phyloP scores from a whole-genome alignment of 1,139 yeast species.

The Barnettozyma hawaiiensis region DNA sequence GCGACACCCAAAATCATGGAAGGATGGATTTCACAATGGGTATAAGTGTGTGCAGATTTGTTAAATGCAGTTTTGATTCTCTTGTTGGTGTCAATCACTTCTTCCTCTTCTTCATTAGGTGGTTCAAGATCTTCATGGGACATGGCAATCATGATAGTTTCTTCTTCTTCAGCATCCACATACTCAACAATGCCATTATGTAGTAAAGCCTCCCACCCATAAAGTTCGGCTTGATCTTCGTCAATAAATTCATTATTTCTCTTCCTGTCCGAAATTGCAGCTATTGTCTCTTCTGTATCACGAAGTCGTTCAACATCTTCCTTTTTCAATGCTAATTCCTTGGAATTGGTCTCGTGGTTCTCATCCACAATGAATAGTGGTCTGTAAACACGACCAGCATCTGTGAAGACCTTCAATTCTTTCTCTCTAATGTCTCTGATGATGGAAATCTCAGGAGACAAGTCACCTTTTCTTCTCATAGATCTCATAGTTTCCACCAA shows the following conservation, averaged over 20 bases:
- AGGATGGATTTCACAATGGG: constrained; percentile 99
- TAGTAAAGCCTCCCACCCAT: constrained; percentile 82
- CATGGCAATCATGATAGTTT: constrained; percentile 98
- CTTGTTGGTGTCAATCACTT: constrained; percentile 65
- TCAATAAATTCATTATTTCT: constrained; percentile 36
- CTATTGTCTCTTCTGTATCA: constrained; percentile 45
- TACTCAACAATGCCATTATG: constrained; percentile 89
- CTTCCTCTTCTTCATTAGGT: constrained; percentile 36
- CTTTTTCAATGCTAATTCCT: constrained; percentile 76
- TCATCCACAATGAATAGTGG: constrained; percentile 85
- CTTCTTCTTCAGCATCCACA: constrained; percentile 96
- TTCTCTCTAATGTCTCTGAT: constrained; percentile 95
- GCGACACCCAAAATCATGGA: constrained; percentile 98
- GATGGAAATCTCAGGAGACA: constrained; percentile 92
- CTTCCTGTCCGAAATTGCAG: constrained; percentile 1
- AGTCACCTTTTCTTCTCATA: constrained; percentile 92
- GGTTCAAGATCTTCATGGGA: constrained; percentile 91
- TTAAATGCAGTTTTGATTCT: constrained; percentile 72
- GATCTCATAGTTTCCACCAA: constrained; percentile 87
- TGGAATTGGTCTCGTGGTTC: constrained; percentile 63
- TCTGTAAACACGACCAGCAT: constrained; percentile 98
- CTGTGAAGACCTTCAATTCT: constrained; percentile 93
- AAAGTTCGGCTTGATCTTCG: constrained; percentile 50
- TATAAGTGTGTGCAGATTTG: constrained; percentile 76
- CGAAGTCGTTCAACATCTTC: constrained; percentile 72